Base-by-base conservation (phyloP, 2,329 filamentous ascomycete genomes). In the Simplicillium sp. region DNA sequence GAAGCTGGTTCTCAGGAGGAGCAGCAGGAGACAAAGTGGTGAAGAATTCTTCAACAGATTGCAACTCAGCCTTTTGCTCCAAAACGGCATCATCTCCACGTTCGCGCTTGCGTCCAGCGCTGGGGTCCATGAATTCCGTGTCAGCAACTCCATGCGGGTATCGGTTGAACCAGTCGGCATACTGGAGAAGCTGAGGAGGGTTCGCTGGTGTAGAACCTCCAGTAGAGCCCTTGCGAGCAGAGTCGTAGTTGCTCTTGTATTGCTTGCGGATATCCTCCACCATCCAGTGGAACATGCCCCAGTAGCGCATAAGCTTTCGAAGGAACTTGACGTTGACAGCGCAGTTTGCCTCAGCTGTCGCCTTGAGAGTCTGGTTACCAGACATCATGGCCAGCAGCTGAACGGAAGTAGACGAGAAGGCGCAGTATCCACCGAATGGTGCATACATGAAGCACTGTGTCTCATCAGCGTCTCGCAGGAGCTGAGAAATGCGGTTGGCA, bases 241-340 rank as follows among this genome's bases (percentile, higher is more conserved):
- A 82, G 58, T 96, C 88, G 13, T 88, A 82, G 50, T 88, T 90
- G 37, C 80, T 77, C 39, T 84, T 79, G 57, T 95, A 98, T 46
- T 94, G 80, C 41, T 90, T 84, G 44, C 92, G 88, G 29, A 96
- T 73, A 53, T 90, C 92, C 57, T 97, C 89, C 1, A 87, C 83
- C 75, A 97, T 89, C 65, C 88, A 96, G 57, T 95, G 87, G 56
- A 97, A 96, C 84, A 96, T 94, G 45, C 90, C 92, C 92, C 92
- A 98, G 54, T 92, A 89, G 45, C 86, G 86, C 68, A 95, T 96
- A 86, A 97, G 94, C 61, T 87, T 92, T 41, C 84, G 83, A 35
- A 98, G 66, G 53, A 92, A 97, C 54, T 84, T 86, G 52, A 97
- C 84, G 49, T 95, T 97, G 48, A 82, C 85, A 1, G 84, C 80